phyloP scores from a whole-genome alignment of 2,329 filamentous ascomycete species.

The Stagonosporopsis chrysanthemi region DNA sequence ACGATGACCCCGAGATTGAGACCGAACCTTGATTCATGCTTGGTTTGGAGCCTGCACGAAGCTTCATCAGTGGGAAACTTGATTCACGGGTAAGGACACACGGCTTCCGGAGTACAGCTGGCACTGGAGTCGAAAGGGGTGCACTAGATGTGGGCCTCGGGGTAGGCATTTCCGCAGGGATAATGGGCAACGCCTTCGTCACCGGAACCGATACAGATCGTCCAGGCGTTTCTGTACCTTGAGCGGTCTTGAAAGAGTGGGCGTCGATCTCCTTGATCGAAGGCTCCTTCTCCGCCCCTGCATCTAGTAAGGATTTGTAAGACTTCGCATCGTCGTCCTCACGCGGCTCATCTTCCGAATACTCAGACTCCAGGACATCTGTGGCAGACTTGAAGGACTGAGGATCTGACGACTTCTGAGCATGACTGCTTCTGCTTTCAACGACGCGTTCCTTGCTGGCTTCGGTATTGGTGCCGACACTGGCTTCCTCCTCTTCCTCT shows the following conservation, averaged over 20 bases:
- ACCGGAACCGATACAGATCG: constrained; percentile 27
- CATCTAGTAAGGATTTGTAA: constrained; percentile 24
- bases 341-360: constrained; percentile 1
- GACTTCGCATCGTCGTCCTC: constrained; percentile 19
- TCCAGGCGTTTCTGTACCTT: constrained; percentile 32
- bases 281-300: constrained; percentile 16
- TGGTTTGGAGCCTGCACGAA: constrained; percentile 31
- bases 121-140: constrained; percentile 25
- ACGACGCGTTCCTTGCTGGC: background rate
- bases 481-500: constrained; percentile 18
- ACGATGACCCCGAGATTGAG: constrained; percentile 34
- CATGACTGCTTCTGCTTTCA: constrained; percentile 32
- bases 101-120: constrained; percentile 23
- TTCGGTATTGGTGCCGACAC: background rate
- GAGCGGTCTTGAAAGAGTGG: constrained; percentile 34
- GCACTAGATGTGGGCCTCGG: constrained; percentile 22
- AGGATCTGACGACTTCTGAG: constrained; percentile 41
- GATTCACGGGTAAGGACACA: constrained; percentile 25
- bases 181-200: constrained; percentile 22
- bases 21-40: constrained; percentile 31
- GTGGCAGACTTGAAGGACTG: constrained; percentile 47
- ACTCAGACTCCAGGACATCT: constrained; percentile 25
- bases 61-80: constrained; percentile 27
- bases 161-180: constrained; percentile 7
- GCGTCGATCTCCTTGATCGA: constrained; percentile 31